Conservation (phyloP, 2,329 filamentous ascomycete genomes). For the Aspergillus glaucus region DNA sequence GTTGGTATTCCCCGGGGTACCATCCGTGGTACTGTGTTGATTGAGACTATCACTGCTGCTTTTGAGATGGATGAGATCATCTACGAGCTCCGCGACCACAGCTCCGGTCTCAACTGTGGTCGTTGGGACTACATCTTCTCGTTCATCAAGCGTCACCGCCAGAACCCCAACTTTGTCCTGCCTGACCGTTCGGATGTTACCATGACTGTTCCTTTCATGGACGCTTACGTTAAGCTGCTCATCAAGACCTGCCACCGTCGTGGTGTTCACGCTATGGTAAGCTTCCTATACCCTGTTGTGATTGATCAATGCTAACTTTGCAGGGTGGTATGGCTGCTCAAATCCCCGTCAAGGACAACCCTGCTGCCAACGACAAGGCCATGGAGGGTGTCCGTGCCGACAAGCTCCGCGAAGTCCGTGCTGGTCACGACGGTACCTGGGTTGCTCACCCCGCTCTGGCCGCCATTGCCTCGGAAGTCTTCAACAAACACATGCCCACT, state of each 20-base stretch:
- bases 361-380: slow-evolving; percentile 81
- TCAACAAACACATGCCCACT: slow-evolving; percentile 98
- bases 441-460: slow-evolving; percentile 94
- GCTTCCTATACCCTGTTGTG: not conserved
- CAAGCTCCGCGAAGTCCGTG: slow-evolving; percentile 91
- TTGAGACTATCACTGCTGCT: slow-evolving; percentile 94
- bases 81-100: slow-evolving; percentile 96
- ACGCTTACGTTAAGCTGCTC: slow-evolving; percentile 90
- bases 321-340: slow-evolving; percentile 90
- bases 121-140: slow-evolving; percentile 99
- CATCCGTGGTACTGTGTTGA: slow-evolving; percentile 89
- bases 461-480: slow-evolving; percentile 78
- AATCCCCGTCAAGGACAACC: slow-evolving; percentile 96
- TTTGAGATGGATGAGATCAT: slow-evolving; percentile 98
- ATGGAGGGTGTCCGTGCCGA: slow-evolving; percentile 91
- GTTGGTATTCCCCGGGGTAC: slow-evolving; percentile 84
- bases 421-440: slow-evolving; percentile 96
- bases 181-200: slow-evolving; percentile 87
- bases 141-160: slow-evolving; percentile 98
- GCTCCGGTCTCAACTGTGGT: slow-evolving; percentile 92
- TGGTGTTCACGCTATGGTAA: slow-evolving; percentile 91
- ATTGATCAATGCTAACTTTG: not conserved
- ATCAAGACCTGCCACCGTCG: slow-evolving; percentile 97
- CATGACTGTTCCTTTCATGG: slow-evolving; percentile 98
- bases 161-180: slow-evolving; percentile 86